Base-by-base conservation (phyloP, 768 basidiomycete genomes). In the Rhizopogon vulgaris region DNA sequence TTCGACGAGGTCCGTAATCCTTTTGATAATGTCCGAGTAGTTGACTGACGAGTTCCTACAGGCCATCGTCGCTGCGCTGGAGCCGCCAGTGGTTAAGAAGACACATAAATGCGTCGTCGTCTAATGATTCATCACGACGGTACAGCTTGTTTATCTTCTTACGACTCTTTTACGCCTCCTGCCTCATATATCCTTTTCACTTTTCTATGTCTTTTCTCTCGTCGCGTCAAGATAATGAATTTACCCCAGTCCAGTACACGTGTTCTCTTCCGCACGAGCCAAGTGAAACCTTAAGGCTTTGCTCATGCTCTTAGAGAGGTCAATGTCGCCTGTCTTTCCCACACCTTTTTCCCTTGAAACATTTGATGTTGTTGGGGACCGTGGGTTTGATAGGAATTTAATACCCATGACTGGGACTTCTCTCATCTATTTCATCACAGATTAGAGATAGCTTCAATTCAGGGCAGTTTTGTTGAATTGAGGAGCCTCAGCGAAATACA, bases 11-110 rank as follows among this genome's bases (percentile, higher is more conserved):
- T 91, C 69, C 67, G 87, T 76, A 8, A 51, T 18, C 18, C 4
- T 42, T 49, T 49, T 40, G 41, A 28, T 25, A 47, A 46, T 46
- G 47, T 39, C 22, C 6, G 37, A 28, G 12, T 52, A 41, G 6
- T 9, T 56, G 27, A 41, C 15, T 45, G 18, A 52, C 60, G 55
- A 49, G 22, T 45, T 25, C 55, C 28, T 53, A 38, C 67, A 94
- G 94, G 96, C 96, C 49, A 98, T 99, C 64, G 96, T 98, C 54
- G 95, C 95, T 62, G 96, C 95, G 10, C 84, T 98, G 57, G 95
- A 99, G 69, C 96, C 96, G 47, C 96, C 96, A 60, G 86, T 95
- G 58, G 78, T 90, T 67, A 96, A 84, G 76, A 84, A 79, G 77
- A 82, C 68, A 73, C 72, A 63, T 61, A 85, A 79, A 70, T 97